phyloP scores from a whole-genome alignment of 2,329 filamentous ascomycete genomes.

The Cordyceps farinosa region DNA sequence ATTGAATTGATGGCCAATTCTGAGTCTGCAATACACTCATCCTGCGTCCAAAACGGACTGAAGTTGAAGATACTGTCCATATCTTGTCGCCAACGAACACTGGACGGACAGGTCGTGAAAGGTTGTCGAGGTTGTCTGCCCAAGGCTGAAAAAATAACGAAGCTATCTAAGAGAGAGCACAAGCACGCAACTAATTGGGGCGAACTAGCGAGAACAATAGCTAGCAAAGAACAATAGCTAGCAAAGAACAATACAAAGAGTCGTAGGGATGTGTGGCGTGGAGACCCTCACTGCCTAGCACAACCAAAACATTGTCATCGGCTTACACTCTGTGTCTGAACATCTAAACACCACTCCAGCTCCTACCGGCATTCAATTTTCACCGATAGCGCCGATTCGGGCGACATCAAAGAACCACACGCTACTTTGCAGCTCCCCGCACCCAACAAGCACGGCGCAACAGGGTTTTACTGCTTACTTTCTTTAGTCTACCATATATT shows the following conservation, averaged over 20 bases:
- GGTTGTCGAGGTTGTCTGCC: neutral
- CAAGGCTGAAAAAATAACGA: neutral
- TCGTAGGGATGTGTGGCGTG: neutral
- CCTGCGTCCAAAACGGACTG: slow-evolving; percentile 23
- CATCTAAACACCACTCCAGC: neutral
- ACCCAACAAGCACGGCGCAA: neutral
- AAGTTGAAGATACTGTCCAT: slow-evolving; percentile 27
- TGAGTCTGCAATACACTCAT: slow-evolving; percentile 18
- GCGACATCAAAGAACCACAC: neutral
- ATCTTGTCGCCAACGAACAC: neutral
- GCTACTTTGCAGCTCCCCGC: neutral
- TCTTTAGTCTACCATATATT: neutral
- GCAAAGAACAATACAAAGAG: neutral
- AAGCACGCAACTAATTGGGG: neutral
- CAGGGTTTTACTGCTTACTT: neutral
- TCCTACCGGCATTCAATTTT: neutral
- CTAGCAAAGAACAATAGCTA: neutral
- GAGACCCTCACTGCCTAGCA: neutral
- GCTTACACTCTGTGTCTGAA: neutral
- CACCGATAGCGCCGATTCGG: neutral
- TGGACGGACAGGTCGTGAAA: no score
- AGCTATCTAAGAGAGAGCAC: neutral
- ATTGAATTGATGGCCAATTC: slow-evolving; percentile 19
- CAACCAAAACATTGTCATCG: neutral
- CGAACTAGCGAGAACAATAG: neutral